Conservation (phyloP, 441 rosid species). For the Adansonia gregorii region DNA sequence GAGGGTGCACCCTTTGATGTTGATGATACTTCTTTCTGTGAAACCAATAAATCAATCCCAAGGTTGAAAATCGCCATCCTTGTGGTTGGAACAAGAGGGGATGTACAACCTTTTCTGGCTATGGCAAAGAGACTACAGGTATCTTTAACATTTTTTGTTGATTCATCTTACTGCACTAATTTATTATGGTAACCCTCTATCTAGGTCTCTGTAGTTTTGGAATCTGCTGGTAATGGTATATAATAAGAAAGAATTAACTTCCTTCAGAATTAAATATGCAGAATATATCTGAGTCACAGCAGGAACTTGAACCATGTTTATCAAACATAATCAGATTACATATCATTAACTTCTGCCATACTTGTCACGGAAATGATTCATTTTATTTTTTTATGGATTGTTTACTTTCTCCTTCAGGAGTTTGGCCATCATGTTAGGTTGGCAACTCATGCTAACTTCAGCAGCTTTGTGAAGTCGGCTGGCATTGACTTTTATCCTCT, state of each 20-base stretch:
- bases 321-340: slow-evolving; percentile 11
- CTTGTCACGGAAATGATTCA: not conserved
- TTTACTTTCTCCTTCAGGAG: slow-evolving; percentile 58
- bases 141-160: slow-evolving; percentile 32
- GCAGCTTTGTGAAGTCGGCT: slow-evolving; percentile 74
- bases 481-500: slow-evolving; percentile 91
- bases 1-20: slow-evolving; percentile 50
- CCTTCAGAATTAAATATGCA: not conserved
- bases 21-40: slow-evolving; percentile 42
- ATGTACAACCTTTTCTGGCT: slow-evolving; percentile 94
- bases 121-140: slow-evolving; percentile 97
- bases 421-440: slow-evolving; percentile 94
- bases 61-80: slow-evolving; percentile 79
- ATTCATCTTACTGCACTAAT: slow-evolving; percentile 19
- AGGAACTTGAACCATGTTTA: slow-evolving; percentile 4
- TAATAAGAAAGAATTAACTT: slow-evolving; percentile 14
- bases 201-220: not conserved
- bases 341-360: not conserved
- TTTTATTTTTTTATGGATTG: slow-evolving; percentile 20
- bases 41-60: slow-evolving; percentile 64
- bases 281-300: slow-evolving; percentile 6
- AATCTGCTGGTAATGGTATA: not conserved
- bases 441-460: slow-evolving; percentile 94
- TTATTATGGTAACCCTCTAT: slow-evolving; percentile 20
- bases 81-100: slow-evolving; percentile 99